phyloP scores from a whole-genome alignment of 2,329 filamentous ascomycete genomes.

The Alternaria brassicicola region DNA sequence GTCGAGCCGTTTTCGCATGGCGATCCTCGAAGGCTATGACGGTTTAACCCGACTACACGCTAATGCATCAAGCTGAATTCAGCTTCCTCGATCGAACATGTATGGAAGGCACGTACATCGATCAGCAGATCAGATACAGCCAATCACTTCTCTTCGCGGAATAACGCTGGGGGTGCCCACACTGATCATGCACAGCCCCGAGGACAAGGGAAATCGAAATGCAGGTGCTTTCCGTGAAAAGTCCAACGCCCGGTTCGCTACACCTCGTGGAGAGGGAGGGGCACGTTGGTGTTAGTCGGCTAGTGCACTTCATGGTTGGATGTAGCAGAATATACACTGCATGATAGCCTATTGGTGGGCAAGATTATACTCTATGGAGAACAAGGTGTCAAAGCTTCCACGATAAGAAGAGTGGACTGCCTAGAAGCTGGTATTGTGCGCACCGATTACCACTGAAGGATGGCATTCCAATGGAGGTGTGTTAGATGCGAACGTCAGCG shows the following conservation, averaged over 20 bases:
- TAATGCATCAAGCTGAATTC: not conserved
- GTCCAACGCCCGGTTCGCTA: constrained; percentile 1
- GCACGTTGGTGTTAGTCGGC: not conserved
- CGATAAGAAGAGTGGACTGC: not conserved
- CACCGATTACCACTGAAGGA: not conserved
- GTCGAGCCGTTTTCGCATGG: not conserved
- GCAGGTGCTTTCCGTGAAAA: not conserved
- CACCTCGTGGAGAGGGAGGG: not conserved
- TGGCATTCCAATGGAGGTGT: not conserved
- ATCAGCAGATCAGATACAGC: not conserved
- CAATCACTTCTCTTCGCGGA: not conserved
- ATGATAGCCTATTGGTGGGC: no score
- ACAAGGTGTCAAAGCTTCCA: not conserved
- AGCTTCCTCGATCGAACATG: not conserved
- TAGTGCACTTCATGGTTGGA: not conserved
- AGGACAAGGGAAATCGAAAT: not conserved
- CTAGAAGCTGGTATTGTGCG: not conserved
- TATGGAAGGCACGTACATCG: constrained; percentile 5
- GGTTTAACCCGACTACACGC: constrained; percentile 1
- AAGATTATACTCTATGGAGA: not conserved
- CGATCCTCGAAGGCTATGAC: not conserved
- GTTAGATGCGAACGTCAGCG: not conserved
- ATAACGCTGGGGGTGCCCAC: not conserved
- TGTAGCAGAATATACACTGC: not conserved
- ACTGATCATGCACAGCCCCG: not conserved